These are phyloP conservation scores for Ricinus communis DNA, from an alignment of 345 rosid species.

Conservation along the genomic window DNA sequence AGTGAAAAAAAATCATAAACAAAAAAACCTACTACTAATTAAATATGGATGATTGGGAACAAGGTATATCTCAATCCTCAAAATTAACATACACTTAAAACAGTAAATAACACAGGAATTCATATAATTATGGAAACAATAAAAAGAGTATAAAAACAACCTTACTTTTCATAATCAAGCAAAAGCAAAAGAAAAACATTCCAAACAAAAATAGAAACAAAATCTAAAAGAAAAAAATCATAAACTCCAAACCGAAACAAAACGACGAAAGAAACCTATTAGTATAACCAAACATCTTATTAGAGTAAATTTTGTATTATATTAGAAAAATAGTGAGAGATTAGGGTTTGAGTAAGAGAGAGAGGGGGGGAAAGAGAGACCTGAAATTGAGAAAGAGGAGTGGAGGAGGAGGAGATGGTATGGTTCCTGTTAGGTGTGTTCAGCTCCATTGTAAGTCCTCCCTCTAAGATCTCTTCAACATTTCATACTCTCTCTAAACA, in stretches of 20 bases:
- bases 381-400: constrained; percentile 48
- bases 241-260: too few species aligned
- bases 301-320: not conserved
- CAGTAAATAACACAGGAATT: not conserved
- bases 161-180: not conserved
- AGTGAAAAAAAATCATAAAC: too few species aligned
- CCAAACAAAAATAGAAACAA: not conserved
- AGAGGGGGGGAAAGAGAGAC: constrained; percentile 26
- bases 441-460: constrained; percentile 29
- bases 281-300: not conserved
- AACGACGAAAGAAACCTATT: not conserved
- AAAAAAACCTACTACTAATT: too few species aligned
- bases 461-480: not conserved
- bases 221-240: not conserved
- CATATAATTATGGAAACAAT: too few species aligned
- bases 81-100: not conserved
- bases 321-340: not conserved
- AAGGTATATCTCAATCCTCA: too few species aligned
- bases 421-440: constrained; percentile 61
- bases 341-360: constrained; percentile 6
- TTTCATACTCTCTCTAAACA: not conserved
- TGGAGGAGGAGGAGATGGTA: constrained; percentile 31
- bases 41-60: not conserved
- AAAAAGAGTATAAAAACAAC: not conserved
- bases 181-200: not conserved